A percentile compares a stretch with the other conserved stretches of the same genome.
These are phyloP conservation scores for Forsythia viridissima DNA, from an alignment of 257 asterid genomes.

Conservation along the genomic window DNA sequence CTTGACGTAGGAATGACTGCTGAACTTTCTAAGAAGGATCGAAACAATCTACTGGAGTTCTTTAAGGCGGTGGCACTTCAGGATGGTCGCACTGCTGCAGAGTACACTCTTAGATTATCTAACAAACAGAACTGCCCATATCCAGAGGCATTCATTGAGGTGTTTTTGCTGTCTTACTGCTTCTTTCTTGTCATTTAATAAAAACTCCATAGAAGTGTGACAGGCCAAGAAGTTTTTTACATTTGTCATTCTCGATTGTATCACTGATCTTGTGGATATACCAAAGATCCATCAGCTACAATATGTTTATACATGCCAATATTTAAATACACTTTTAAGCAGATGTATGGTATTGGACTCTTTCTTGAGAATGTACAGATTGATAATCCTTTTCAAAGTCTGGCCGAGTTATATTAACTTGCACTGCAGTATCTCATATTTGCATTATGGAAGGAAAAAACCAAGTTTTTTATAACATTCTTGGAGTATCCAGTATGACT, in stretches of 20 bases:
- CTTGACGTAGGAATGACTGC: slow-evolving; percentile 98
- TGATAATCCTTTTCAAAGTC: not conserved
- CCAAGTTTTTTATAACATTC: not conserved
- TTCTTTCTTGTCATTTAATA: not conserved
- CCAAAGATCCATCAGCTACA: not conserved
- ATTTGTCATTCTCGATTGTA: not conserved
- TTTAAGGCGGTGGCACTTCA: slow-evolving; percentile 91
- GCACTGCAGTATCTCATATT: not conserved
- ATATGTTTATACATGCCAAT: not conserved
- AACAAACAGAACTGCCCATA: too few species aligned
- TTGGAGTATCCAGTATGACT: not conserved
- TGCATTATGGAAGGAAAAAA: not conserved
- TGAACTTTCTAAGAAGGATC: slow-evolving; percentile 79
- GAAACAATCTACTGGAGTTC: slow-evolving; percentile 62
- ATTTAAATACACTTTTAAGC: not conserved
- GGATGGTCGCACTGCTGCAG: slow-evolving; percentile 81
- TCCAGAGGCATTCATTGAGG: slow-evolving; percentile 78
- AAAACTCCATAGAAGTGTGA: not conserved
- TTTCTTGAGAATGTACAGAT: not conserved
- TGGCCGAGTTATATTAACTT: not conserved
- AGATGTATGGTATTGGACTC: not conserved
- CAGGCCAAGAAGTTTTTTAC: not conserved
- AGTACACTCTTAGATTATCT: slow-evolving; percentile 75
- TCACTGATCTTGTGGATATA: not conserved
- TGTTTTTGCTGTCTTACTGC: slow-evolving; percentile 28